phyloP scores from a whole-genome alignment of 306 rosid genomes.

The Pyrus betulifolia region DNA sequence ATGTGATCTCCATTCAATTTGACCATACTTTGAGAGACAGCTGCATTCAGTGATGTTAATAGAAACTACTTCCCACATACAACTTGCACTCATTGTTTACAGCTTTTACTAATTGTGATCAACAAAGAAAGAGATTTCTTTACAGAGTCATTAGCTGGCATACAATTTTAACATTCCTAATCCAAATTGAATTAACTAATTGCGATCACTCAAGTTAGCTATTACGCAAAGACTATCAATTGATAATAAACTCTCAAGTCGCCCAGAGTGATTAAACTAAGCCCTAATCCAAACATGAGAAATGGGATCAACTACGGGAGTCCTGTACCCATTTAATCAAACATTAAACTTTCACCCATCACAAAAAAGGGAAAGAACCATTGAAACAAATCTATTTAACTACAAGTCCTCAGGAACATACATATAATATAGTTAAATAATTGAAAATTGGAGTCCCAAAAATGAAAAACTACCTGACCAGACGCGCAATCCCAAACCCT shows the following conservation, averaged over 20 bases:
- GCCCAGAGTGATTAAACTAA: not conserved
- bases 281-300: not conserved
- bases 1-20: not conserved
- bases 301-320: not conserved
- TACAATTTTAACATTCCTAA: not conserved
- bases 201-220: too few species aligned
- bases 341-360: not conserved
- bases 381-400: not conserved
- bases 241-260: not conserved
- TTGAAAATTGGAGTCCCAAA: not conserved
- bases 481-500: conserved; percentile 94
- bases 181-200: too few species aligned
- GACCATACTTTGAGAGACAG: not conserved
- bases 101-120: not conserved
- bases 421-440: not conserved
- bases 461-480: conserved; percentile 60
- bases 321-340: not conserved
- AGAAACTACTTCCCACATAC: not conserved
- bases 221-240: not conserved
- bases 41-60: not conserved
- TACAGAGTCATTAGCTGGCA: not conserved
- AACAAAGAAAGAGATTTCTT: not conserved
- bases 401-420: not conserved
- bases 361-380: not conserved
- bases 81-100: not conserved